These are phyloP conservation scores for Pseudogymnoascus sp. DNA, from an alignment of 2,329 filamentous ascomycete species.

Conservation along the genomic window DNA sequence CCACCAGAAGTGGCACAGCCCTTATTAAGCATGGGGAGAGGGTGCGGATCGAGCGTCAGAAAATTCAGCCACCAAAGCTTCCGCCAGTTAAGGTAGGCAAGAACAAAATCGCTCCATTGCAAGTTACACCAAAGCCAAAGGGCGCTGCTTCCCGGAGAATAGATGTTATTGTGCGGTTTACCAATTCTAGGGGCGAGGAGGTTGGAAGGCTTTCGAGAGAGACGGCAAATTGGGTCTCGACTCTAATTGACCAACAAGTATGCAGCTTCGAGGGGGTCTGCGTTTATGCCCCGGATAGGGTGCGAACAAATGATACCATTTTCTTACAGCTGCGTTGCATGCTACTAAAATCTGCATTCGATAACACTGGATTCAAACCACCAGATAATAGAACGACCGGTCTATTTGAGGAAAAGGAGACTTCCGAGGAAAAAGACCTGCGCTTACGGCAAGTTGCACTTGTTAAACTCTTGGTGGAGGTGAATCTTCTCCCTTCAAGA, in stretches of 20 bases:
- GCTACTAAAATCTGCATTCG: constrained; percentile 68
- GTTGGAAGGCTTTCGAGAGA: constrained; percentile 84
- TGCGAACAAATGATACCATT: constrained; percentile 90
- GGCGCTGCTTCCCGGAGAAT: constrained; percentile 53
- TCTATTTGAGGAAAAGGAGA: constrained; percentile 80
- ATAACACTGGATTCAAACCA: constrained; percentile 52
- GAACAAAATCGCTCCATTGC: constrained; percentile 25
- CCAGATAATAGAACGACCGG: constrained; percentile 64
- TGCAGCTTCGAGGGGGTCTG: constrained; percentile 82
- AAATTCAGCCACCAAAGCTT: constrained; percentile 53
- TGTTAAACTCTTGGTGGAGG: constrained; percentile 82
- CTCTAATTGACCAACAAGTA: constrained; percentile 81
- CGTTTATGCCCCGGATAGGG: constrained; percentile 77
- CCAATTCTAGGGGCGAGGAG: constrained; percentile 69
- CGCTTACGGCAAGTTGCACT: constrained; percentile 79
- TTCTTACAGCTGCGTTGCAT: constrained; percentile 80
- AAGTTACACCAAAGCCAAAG: constrained; percentile 22
- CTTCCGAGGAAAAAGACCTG: constrained; percentile 73
- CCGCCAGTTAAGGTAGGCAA: constrained; percentile 39
- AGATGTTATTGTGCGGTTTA: constrained; percentile 89
- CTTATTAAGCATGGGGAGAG: constrained; percentile 73
- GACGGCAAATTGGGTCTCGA: constrained; percentile 83
- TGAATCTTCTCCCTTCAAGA: constrained; percentile 70
- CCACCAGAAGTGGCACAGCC: constrained; percentile 71
- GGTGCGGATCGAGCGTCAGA: constrained; percentile 83